Conservation (phyloP, 768 basidiomycete genomes). For the Kwoniella mangroviensis region DNA sequence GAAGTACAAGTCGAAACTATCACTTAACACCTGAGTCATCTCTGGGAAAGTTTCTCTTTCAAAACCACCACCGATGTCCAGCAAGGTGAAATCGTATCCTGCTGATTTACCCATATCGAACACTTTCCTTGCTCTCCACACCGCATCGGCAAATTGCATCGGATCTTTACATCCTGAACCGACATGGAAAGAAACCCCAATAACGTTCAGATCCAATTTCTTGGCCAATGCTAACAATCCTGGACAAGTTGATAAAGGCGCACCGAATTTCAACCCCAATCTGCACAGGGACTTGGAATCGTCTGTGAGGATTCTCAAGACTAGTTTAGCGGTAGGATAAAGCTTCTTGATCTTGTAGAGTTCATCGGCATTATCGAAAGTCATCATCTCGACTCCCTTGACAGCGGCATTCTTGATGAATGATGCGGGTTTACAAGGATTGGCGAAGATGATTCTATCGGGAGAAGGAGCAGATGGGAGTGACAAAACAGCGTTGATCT, state of each 20-base stretch:
- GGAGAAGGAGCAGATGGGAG: constrained; percentile 70
- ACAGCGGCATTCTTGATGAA: constrained; percentile 85
- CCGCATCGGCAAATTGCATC: constrained; percentile 83
- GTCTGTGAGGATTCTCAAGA: constrained; percentile 95
- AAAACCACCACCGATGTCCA: constrained; percentile 97
- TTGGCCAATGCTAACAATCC: constrained; percentile 76
- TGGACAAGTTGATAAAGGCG: constrained; percentile 78
- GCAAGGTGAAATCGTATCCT: constrained; percentile 79
- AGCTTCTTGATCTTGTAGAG: constrained; percentile 84
- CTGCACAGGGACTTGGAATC: constrained; percentile 93
- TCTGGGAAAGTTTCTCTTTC: constrained; percentile 83
- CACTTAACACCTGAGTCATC: constrained; percentile 71
- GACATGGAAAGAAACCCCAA: constrained; percentile 97
- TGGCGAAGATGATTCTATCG: constrained; percentile 90
- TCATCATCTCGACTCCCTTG: constrained; percentile 86
- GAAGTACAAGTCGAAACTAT: constrained; percentile 78
- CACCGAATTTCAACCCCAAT: constrained; percentile 96
- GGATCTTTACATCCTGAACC: constrained; percentile 97
- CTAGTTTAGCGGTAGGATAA: constrained; percentile 80
- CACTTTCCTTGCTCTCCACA: constrained; percentile 75
- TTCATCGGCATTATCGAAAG: constrained; percentile 97
- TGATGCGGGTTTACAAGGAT: constrained; percentile 95
- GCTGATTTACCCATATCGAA: constrained; percentile 84
- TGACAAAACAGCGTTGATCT: constrained; percentile 78
- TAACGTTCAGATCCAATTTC: constrained; percentile 78